A percentile compares a stretch with the other conserved stretches of the same genome.
These are phyloP conservation scores for Eudorina sp. DNA, from an alignment of 139 green algal species.

Conservation along the genomic window DNA sequence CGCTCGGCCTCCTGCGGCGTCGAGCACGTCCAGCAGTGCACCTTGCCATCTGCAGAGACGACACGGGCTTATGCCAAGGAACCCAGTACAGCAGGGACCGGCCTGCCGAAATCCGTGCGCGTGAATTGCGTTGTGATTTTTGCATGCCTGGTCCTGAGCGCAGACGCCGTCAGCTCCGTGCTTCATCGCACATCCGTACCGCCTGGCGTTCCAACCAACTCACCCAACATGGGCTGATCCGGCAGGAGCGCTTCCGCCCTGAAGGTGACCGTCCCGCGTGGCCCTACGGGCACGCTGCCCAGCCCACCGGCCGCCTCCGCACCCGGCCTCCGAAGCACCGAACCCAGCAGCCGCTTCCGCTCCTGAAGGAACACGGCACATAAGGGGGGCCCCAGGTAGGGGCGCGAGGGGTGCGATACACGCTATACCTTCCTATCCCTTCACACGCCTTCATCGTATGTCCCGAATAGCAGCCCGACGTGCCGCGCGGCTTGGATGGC, in stretches of 20 bases:
- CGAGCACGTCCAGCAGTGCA: not conserved
- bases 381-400: not conserved
- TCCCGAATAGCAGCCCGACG: too few relatives aligned
- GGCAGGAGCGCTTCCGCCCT: conserved; percentile 18
- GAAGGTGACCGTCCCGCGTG: not conserved
- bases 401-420: too few relatives aligned
- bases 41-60: conserved; percentile 1
- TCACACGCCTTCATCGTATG: too few relatives aligned
- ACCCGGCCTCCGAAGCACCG: conserved; percentile 35
- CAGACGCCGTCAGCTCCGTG: too few relatives aligned
- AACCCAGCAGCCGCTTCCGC: conserved; percentile 70
- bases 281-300: not conserved
- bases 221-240: not conserved
- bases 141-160: too few relatives aligned
- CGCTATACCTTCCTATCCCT: too few relatives aligned
- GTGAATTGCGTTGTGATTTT: too few relatives aligned
- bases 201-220: not conserved
- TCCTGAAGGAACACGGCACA: conserved; percentile 48
- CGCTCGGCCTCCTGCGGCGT: not conserved
- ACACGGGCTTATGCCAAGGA: too few relatives aligned
- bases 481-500: too few relatives aligned
- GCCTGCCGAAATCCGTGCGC: too few relatives aligned
- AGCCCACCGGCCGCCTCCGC: not conserved
- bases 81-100: too few relatives aligned
- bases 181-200: too few relatives aligned